Base-by-base conservation (phyloP, 805 yeast species). In the Saccharomyces paradoxus region DNA sequence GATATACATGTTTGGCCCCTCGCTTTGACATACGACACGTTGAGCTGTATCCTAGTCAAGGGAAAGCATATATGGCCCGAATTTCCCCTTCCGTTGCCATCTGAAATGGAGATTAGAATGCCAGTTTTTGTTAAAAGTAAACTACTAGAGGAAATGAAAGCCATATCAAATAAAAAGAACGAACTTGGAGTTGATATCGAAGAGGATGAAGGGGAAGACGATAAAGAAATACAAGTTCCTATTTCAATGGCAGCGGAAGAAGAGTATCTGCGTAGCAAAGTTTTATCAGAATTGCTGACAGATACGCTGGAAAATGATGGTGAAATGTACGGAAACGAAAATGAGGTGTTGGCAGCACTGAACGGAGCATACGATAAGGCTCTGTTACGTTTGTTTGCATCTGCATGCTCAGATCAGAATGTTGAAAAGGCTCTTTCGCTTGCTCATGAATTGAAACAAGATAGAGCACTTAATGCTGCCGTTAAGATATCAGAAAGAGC, bases 1-100 rank as follows among this genome's bases (percentile, higher is more conserved):
- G 79, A 80, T 56, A 81, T 89, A 69, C 77, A 78, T 53, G 84
- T 86, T 60, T 90, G 97, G 97, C 97, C 97, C 24, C 74, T 92
- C 52, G 96, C 96, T 2, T 71, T 88, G 41, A 79, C 81, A 55
- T 78, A 77, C 51, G 90, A 87, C 56, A 81, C 82, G 56, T 79
- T 90, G 61, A 82, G 80, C 59, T 88, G 95, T 69, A 77, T 89
- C 52, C 77, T 89, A 22, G 79, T 89, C 57, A 86, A 87, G 69
- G 91, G 90, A 24, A 74, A 75, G 4, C 69, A 68, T 48, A 73
- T 74, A 31, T 85, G 85, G 70, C 97, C 97, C 0, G 80, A 82
- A 2, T 83, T 89, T 64, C 98, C 98, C 13, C 71, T 94, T 51
- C 87, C 96, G 0, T 75, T 90, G 54, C 92, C 96, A 0, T 78